Evolutionary conservation across 345 rosid genomes (phyloP).

Genomic region (Arabidopsis arenosa): DNA sequence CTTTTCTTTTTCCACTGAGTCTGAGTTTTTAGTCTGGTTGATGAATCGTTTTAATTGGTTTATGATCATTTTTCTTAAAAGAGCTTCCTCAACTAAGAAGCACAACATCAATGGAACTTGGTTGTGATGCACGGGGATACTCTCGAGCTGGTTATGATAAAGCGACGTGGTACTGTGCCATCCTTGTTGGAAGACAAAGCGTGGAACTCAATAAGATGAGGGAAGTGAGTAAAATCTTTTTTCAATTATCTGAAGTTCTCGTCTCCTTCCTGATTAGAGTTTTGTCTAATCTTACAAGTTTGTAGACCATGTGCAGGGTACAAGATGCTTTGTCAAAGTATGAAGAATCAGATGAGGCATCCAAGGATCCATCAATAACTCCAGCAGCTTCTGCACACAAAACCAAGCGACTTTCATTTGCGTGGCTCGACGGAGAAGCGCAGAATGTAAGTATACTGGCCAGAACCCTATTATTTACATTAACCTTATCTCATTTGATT

Average conservation of each 20-base stretch:
- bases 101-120: conserved; percentile 80
- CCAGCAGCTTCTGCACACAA: conserved; percentile 59
- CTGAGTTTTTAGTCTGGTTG: conserved; percentile 20
- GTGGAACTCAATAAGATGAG: conserved; percentile 87
- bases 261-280: conserved; percentile 34
- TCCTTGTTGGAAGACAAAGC: conserved; percentile 87
- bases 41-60: conserved; percentile 30
- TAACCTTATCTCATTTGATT: conserved; percentile 4
- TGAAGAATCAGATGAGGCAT: conserved; percentile 46
- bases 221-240: conserved; percentile 60
- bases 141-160: conserved; percentile 85
- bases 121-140: conserved; percentile 90
- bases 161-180: conserved; percentile 84
- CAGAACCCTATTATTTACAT: not conserved
- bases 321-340: conserved; percentile 59
- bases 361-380: conserved; percentile 47
- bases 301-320: conserved; percentile 89
- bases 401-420: conserved; percentile 73
- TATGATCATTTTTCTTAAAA: conserved; percentile 45
- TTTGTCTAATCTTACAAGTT: conserved; percentile 46
- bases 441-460: conserved; percentile 65
- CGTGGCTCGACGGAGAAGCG: conserved; percentile 94
- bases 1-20: conserved; percentile 5
- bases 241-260: conserved; percentile 1
- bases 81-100: conserved; percentile 91